Evolutionary conservation across 352 stramenopile genomes (phyloP).

Genomic region (Pythium coloratum): DNA sequence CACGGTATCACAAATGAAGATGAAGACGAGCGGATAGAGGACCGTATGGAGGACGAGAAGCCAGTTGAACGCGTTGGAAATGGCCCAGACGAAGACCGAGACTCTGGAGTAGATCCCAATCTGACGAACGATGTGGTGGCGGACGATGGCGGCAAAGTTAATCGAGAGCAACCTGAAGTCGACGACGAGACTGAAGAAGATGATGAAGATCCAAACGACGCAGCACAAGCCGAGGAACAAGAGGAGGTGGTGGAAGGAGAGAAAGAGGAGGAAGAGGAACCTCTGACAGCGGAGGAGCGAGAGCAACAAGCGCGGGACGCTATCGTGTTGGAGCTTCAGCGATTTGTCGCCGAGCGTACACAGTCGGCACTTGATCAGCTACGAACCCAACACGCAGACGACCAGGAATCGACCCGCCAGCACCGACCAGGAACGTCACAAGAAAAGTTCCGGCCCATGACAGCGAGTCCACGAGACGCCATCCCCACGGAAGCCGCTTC

Average conservation of each 20-base stretch:
- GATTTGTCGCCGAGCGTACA: conserved; percentile 41
- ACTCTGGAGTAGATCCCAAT: background rate
- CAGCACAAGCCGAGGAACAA: background rate
- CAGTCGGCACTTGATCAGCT: conserved; percentile 44
- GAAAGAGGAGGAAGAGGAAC: background rate
- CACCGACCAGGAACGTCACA: background rate
- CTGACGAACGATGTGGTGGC: background rate
- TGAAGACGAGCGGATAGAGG: conserved; percentile 6
- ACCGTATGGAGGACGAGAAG: background rate
- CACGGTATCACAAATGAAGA: background rate
- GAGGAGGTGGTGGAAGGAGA: background rate
- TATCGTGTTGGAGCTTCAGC: conserved; percentile 34
- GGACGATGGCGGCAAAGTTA: background rate
- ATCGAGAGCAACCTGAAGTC: background rate
- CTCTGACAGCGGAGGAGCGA: conserved; percentile 1
- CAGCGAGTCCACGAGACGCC: background rate
- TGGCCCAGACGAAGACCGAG: background rate
- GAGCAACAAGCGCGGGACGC: conserved; percentile 19
- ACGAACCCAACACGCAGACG: conserved; percentile 18
- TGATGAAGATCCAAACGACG: background rate
- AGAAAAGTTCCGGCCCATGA: background rate
- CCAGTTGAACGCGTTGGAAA: background rate
- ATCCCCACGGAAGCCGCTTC: background rate
- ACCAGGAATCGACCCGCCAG: background rate
- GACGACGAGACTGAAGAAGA: background rate